Evolutionary conservation across 306 rosid genomes (phyloP).

Genomic region (Mimosa bimucronata): DNA sequence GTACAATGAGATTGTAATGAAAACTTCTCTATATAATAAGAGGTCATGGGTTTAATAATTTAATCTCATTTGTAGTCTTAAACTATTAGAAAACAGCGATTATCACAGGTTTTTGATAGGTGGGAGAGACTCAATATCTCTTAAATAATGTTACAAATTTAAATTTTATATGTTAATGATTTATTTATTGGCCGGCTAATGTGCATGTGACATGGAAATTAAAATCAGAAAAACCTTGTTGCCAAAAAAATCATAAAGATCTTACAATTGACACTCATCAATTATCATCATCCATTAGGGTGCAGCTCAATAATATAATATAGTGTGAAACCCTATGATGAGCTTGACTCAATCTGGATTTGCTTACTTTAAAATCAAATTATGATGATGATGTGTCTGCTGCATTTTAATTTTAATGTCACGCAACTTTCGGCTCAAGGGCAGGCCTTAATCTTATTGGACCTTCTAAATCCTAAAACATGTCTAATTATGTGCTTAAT

Average conservation of each 20-base stretch:
- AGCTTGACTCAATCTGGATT: not conserved
- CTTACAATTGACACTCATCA: not conserved
- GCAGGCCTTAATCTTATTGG: not conserved
- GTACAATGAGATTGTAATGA: too few species aligned
- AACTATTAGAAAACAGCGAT: too few species aligned
- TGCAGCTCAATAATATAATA: not conserved
- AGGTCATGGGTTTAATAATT: too few species aligned
- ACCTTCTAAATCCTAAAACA: not conserved
- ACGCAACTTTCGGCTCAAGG: conserved; percentile 13
- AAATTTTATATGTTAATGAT: not conserved
- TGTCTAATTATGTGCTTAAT: not conserved
- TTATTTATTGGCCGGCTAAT: not conserved
- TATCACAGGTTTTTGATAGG: too few species aligned
- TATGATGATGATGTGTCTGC: not conserved
- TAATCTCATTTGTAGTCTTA: too few species aligned
- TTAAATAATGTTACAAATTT: not conserved
- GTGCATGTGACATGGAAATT: not conserved
- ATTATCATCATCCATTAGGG: not conserved
- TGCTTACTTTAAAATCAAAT: not conserved
- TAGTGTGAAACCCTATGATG: not conserved
- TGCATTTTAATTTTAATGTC: not conserved
- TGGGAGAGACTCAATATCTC: not conserved
- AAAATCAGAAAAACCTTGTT: too few species aligned
- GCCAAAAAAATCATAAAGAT: too few species aligned
- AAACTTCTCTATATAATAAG: too few species aligned